These are phyloP conservation scores for Simplicillium sp. DNA, from an alignment of 2,329 filamentous ascomycete genomes.

Conservation along the genomic window DNA sequence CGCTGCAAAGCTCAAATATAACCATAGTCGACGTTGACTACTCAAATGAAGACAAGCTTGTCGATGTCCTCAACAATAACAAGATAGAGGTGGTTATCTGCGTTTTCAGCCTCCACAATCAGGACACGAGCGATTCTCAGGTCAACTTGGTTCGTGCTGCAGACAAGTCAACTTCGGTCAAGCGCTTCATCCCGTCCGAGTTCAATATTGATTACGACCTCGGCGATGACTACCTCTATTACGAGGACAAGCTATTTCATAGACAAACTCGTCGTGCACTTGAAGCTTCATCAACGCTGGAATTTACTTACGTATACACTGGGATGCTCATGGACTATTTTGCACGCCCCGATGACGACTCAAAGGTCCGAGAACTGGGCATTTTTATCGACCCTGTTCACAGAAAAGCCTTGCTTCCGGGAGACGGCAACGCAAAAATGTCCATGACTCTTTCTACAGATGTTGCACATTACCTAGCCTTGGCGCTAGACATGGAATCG, in stretches of 20 bases:
- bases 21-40: slow-evolving; percentile 19
- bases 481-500: slow-evolving; percentile 17
- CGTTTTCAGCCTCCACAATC: slow-evolving; percentile 19
- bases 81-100: slow-evolving; percentile 21
- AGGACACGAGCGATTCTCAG: slow-evolving; percentile 19
- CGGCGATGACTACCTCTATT: slow-evolving; percentile 20
- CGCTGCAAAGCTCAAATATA: slow-evolving; percentile 10
- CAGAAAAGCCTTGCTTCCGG: slow-evolving; percentile 17
- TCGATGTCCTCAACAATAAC: slow-evolving; percentile 10
- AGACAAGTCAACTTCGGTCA: slow-evolving; percentile 16
- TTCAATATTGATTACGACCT: slow-evolving; percentile 26
- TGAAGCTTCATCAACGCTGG: slow-evolving; percentile 18
- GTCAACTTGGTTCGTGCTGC: slow-evolving; percentile 21
- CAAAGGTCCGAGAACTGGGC: slow-evolving; percentile 15
- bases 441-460: slow-evolving; percentile 21
- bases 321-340: slow-evolving; percentile 29
- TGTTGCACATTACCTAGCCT: slow-evolving; percentile 17
- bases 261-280: slow-evolving; percentile 15
- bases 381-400: slow-evolving; percentile 18
- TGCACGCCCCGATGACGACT: slow-evolving; percentile 16
- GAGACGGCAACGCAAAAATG: slow-evolving; percentile 19
- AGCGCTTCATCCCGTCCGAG: slow-evolving; percentile 26
- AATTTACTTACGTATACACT: slow-evolving; percentile 22
- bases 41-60: slow-evolving; percentile 12
- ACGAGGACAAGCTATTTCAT: slow-evolving; percentile 21